Evolutionary conservation across 2,329 filamentous ascomycete species (phyloP).

Genomic region (Colletotrichum navitas): DNA sequence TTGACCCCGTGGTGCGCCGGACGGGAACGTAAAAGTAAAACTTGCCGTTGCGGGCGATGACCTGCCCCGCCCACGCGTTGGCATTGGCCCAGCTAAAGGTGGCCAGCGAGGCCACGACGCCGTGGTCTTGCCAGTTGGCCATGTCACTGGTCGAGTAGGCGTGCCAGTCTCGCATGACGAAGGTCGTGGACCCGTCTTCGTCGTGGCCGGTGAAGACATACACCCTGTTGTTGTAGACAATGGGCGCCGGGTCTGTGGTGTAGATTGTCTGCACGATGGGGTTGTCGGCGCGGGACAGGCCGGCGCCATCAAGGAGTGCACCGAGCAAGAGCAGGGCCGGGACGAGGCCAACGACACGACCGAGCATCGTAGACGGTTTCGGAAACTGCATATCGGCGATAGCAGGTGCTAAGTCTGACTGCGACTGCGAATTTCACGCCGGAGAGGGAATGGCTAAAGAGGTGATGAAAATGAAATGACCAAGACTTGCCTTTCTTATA

Average conservation of each 20-base stretch:
- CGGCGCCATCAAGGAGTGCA: not conserved
- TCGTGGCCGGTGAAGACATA: conserved; percentile 52
- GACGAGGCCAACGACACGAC: not conserved
- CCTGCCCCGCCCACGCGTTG: conserved; percentile 53
- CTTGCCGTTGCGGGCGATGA: conserved; percentile 49
- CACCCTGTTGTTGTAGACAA: conserved; percentile 47
- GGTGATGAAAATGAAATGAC: not conserved
- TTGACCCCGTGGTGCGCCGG: conserved; percentile 12
- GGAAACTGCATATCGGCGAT: not conserved
- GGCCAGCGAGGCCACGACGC: conserved; percentile 42
- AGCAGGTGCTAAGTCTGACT: not conserved
- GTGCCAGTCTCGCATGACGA: conserved; percentile 51
- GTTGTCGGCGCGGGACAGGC: not conserved
- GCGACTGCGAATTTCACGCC: not conserved
- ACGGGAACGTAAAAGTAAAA: conserved; percentile 52
- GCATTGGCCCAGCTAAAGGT: conserved; percentile 51
- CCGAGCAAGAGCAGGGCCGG: not conserved
- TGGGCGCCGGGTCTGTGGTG: conserved; percentile 46
- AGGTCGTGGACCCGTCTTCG: conserved; percentile 46
- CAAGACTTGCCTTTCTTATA: not conserved
- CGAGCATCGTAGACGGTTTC: not conserved
- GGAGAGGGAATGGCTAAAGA: not conserved
- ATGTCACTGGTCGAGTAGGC: conserved; percentile 52
- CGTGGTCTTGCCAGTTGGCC: conserved; percentile 52
- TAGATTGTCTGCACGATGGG: not conserved